Base-by-base conservation (phyloP, 768 basidiomycete species). In the Rhizopogon salebrosus region DNA sequence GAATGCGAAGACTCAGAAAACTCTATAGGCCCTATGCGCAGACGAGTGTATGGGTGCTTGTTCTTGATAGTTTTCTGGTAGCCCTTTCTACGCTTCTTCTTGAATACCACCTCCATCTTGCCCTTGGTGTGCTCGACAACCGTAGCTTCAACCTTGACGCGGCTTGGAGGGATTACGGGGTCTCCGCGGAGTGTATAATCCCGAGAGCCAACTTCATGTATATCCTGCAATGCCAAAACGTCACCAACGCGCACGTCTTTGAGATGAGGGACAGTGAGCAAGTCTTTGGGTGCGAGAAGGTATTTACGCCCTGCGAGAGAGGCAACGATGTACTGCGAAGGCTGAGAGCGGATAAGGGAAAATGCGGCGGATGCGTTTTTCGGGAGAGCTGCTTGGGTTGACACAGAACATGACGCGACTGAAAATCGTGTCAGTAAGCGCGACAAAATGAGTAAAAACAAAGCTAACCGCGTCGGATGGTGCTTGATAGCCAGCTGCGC, bases 101-200 rank as follows among this genome's bases (percentile, higher is more conserved):
- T 97, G 73, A 95, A 83, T 51, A 90, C 89, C 61, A 76, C 79
- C 71, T 95, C 89, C 89, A 98, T 88, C 49, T 80, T 79, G 7
- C 92, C 90, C 69, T 95, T 98, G 39, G 97, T 98, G 66, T 99
- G 95, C 71, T 99, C 97, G 41, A 98, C 72, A n/a, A 99, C 93
- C 20, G 92, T 97, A 16, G 94, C 87, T 58, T 87, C 76, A 37
- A 95, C 87, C 55, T 78, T 78, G 58, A 97, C 84, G 36, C 79
- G 75, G 51, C 76, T 73, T 5, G 80, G 63, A 0, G 89, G 82
- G 35, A 97, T 79, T 62, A 75, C 70, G 1, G 92, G 86, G 60
- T 83, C 81, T 41, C 91, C 84, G 53, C 91, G 86, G 27, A 99
- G 76, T 26, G 92, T 93, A 73, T 87, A 98, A 69, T 98, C 94